Evolutionary conservation across 208 protist species (phyloP).

Genomic region (Leishmania lainsoni): DNA sequence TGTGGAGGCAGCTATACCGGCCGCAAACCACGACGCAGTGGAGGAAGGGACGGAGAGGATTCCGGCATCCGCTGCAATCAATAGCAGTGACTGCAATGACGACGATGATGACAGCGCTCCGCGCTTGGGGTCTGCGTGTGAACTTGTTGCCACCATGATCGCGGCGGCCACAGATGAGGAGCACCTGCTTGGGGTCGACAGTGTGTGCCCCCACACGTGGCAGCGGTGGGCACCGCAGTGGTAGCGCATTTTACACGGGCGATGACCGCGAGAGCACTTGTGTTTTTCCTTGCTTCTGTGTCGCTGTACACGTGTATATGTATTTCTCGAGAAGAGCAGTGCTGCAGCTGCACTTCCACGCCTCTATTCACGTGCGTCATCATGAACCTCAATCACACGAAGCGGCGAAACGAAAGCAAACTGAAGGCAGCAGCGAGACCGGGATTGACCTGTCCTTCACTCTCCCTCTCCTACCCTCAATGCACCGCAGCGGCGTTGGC

Average conservation of each 20-base stretch:
- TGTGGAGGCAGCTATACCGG: not conserved
- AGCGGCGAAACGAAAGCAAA: not conserved
- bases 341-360: not conserved
- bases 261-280: not conserved
- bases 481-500: not conserved
- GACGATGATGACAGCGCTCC: not conserved
- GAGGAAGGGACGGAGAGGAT: not conserved
- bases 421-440: not conserved
- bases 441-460: not conserved
- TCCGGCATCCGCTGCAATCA: not conserved
- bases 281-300: not conserved
- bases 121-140: slow-evolving; percentile 31
- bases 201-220: slow-evolving; percentile 64
- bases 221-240: slow-evolving; percentile 78
- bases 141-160: slow-evolving; percentile 56
- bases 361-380: not conserved
- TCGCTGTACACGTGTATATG: not conserved
- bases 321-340: not conserved
- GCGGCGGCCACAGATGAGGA: slow-evolving; percentile 43
- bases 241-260: slow-evolving; percentile 31
- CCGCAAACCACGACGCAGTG: not conserved
- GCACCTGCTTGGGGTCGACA: slow-evolving; percentile 48
- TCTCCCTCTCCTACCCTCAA: not conserved
- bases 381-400: not conserved
- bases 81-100: not conserved